A percentile compares a stretch with the other conserved stretches of the same genome.
phyloP scores from a whole-genome alignment of 306 rosid species.

The Datisca glomerata region DNA sequence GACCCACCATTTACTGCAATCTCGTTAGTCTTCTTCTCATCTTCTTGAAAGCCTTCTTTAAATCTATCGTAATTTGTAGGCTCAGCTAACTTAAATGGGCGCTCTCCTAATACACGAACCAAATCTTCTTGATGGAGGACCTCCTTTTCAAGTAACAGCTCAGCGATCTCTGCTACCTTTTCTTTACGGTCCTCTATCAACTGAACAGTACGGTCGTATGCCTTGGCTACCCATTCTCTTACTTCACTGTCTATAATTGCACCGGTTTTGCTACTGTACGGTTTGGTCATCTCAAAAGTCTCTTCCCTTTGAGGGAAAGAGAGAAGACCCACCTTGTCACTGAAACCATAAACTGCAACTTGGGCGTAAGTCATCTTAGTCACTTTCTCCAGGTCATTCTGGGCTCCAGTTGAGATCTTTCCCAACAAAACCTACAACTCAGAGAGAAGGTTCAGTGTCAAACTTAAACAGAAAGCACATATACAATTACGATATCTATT shows the following conservation, averaged over 20 bases:
- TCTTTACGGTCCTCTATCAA: conserved; percentile 70
- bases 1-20: conserved; percentile 31
- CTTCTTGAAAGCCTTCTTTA: conserved; percentile 50
- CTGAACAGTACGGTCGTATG: conserved; percentile 45
- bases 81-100: conserved; percentile 58
- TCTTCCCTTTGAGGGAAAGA: conserved; percentile 80
- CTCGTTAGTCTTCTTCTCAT: conserved; percentile 32
- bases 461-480: too few relatives aligned
- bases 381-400: conserved; percentile 90
- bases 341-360: conserved; percentile 86
- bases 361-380: conserved; percentile 96
- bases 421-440: conserved; percentile 60
- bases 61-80: conserved; percentile 52
- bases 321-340: conserved; percentile 89
- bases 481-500: too few relatives aligned
- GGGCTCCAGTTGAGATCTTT: conserved; percentile 85
- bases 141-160: conserved; percentile 84
- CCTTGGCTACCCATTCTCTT: conserved; percentile 74
- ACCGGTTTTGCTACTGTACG: conserved; percentile 80
- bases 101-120: conserved; percentile 47
- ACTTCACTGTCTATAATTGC: conserved; percentile 75
- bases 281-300: conserved; percentile 50
- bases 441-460: not conserved
- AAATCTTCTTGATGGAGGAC: conserved; percentile 92
- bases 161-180: conserved; percentile 64